A percentile compares a stretch with the other conserved stretches of the same genome.
phyloP scores from a whole-genome alignment of 192 early-diverging fungal genomes.

The Backusella mclennaniae region DNA sequence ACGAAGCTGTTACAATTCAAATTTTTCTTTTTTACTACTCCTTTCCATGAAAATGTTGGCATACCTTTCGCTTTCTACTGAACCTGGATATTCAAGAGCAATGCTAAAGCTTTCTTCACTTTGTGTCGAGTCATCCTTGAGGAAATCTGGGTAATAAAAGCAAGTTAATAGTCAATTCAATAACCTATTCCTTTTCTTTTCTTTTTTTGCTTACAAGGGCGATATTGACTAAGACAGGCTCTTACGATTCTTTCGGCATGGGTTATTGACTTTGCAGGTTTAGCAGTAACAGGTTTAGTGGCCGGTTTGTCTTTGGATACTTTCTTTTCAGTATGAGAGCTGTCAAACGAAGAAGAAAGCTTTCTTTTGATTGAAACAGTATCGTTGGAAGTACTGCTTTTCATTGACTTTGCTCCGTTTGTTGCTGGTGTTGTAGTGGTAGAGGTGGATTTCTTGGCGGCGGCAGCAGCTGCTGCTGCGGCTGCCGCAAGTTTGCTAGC shows the following conservation, averaged over 20 bases:
- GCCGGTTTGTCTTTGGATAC: background rate
- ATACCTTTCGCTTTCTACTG: constrained; percentile 8
- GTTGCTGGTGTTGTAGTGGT: background rate
- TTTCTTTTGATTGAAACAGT: background rate
- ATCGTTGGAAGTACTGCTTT: background rate
- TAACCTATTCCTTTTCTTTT: too few species aligned
- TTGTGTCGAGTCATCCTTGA: background rate
- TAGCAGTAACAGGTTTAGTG: background rate
- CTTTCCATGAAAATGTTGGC: background rate
- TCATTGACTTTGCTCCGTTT: background rate
- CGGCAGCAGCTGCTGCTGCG: background rate
- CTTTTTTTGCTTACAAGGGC: constrained; percentile 38
- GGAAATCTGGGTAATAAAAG: background rate
- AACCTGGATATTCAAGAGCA: constrained; percentile 11
- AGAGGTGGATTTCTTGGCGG: background rate
- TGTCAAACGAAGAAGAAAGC: background rate
- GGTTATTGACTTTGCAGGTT: constrained; percentile 31
- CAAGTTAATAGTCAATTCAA: background rate
- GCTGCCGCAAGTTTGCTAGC: constrained; percentile 18
- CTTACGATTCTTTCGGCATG: constrained; percentile 46
- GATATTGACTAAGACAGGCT: constrained; percentile 38
- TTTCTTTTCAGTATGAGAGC: background rate
- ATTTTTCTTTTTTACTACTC: background rate
- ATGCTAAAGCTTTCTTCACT: background rate
- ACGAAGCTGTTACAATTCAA: background rate